Base-by-base conservation (phyloP, 306 rosid species). In the Cucurbita moschata region DNA sequence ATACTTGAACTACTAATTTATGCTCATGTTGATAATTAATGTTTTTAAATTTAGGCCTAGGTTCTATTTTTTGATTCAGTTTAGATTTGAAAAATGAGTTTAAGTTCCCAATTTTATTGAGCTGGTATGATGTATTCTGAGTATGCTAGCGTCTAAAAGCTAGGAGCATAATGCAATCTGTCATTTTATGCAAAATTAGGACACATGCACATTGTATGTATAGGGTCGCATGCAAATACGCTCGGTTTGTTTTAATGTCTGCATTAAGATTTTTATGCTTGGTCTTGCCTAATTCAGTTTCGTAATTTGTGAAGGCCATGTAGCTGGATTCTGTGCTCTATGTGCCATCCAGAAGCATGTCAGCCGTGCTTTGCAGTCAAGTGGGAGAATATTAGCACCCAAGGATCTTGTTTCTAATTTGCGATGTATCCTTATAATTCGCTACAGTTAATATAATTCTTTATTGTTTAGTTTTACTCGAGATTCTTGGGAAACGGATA, bases 271-370 rank as follows among this genome's bases (percentile, higher is more conserved):
- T n/a, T 4, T n/a, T 40, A 63, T 64, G 21, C 15, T 23, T 39
- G n/a, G 39, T 42, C 10, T 8, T 53, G 69, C 23, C 44, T 40
- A 58, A 49, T 47, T 74, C 44, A 46, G 44, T 76, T 47, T 72
- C 40, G 70, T 16, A 8, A 72, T 77, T 84, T 71, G 47, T 80
- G 73, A 72, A 94, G 99, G 99, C 46, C 97, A 49, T 71, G 26
- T 94, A 79, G 86, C 92, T 74, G 99, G 99, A 53, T 95, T 95
- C 86, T 95, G 99, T 81, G 99, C 97, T 64, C 83, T 95, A 16
- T 95, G 99, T 75, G 99, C 99, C 42, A 88, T 95, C 81, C 97
- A 95, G 77, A 91, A 88, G 65, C 99, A 95, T 67, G 99, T 95
- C 59, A 91, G 99, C 74, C 85, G 89, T 50, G 99, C 97, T 23